Evolutionary conservation across 2,329 filamentous ascomycete species (phyloP).

Genomic region (Teratosphaeria destructans): DNA sequence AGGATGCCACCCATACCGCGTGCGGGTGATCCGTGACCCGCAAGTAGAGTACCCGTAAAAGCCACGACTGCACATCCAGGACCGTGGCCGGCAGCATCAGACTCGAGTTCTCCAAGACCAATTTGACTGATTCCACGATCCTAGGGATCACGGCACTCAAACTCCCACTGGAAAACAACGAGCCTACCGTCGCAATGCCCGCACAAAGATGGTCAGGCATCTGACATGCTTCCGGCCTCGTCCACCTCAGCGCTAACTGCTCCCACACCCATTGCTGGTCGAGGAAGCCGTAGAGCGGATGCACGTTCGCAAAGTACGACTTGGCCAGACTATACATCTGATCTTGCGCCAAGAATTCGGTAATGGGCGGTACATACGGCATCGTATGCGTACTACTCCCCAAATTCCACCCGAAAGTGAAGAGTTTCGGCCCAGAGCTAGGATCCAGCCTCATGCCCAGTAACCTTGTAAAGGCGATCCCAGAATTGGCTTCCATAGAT

Average conservation of each 20-base stretch:
- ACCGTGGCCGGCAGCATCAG: constrained; percentile 29
- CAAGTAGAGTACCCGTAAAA: constrained; percentile 44
- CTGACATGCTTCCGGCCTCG: constrained; percentile 10
- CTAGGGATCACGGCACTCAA: constrained; percentile 10
- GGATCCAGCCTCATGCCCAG: constrained; percentile 45
- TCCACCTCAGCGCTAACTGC: constrained; percentile 16
- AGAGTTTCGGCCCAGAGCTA: constrained; percentile 41
- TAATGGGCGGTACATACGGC: constrained; percentile 24
- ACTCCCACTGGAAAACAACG: constrained; percentile 36
- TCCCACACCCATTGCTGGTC: constrained; percentile 20
- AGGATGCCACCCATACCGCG: constrained; percentile 48
- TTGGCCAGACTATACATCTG: constrained; percentile 38
- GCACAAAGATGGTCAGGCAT: constrained; percentile 34
- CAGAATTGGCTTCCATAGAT: constrained; percentile 48
- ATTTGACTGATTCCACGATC: constrained; percentile 30
- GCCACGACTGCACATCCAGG: constrained; percentile 40
- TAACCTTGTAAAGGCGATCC: constrained; percentile 45
- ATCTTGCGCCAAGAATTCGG: constrained; percentile 36
- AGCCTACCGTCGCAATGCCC: constrained; percentile 46
- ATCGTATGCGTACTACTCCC: constrained; percentile 20
- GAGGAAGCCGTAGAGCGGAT: constrained; percentile 45
- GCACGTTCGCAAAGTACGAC: constrained; percentile 45
- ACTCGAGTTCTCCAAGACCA: constrained; percentile 33
- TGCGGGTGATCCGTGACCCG: constrained; percentile 45
- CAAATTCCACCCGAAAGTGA: constrained; percentile 49